Evolutionary conservation across 2,329 filamentous ascomycete species (phyloP).

Genomic region (Pyrenophora tritici-repentis): DNA sequence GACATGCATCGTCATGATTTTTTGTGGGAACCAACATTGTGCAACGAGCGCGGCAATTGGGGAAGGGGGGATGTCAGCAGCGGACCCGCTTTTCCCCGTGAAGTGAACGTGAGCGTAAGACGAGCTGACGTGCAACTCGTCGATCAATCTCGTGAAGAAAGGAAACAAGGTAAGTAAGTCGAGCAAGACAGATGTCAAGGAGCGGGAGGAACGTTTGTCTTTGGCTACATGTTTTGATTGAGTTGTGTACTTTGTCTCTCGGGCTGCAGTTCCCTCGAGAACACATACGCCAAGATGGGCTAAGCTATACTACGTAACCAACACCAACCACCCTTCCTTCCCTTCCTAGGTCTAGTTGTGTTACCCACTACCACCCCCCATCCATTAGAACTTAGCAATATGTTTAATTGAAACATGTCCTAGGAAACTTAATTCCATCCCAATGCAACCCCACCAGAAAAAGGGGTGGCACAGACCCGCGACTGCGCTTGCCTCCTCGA

Average conservation of each 20-base stretch:
- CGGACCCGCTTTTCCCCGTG: too few species aligned
- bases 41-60: too few species aligned
- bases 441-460: conserved; percentile 2
- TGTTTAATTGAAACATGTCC: conserved; percentile 23
- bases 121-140: too few species aligned
- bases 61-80: too few species aligned
- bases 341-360: conserved; percentile 17
- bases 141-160: background rate
- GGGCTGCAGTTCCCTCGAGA: conserved; percentile 4
- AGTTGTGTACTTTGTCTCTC: background rate
- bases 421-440: conserved; percentile 11
- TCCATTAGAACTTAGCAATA: conserved; percentile 27
- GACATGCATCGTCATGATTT: too few species aligned
- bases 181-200: background rate
- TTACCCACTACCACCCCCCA: background rate
- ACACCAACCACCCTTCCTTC: conserved; percentile 18
- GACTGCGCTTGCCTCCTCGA: conserved; percentile 39
- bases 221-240: conserved; percentile 8
- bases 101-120: too few species aligned
- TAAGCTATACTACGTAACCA: conserved; percentile 15
- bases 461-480: conserved; percentile 25
- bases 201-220: background rate
- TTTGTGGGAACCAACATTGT: too few species aligned
- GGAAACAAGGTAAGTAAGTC: background rate
- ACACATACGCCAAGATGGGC: conserved; percentile 4